Base-by-base conservation (phyloP, 345 rosid genomes). In the Gossypium arboreum region DNA sequence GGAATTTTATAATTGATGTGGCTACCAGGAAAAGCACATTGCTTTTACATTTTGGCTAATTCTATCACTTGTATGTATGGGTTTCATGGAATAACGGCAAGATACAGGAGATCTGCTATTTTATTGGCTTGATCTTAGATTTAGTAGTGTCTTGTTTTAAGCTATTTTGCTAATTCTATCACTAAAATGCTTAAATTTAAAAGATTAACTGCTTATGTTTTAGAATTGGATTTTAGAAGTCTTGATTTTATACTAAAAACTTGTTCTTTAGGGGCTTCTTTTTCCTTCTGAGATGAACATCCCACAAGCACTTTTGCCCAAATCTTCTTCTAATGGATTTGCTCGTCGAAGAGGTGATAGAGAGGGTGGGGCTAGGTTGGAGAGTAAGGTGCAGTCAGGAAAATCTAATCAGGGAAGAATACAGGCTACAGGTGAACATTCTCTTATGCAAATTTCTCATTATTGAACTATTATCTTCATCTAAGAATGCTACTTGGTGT, bases 271-370 rank as follows among this genome's bases (percentile, higher is more conserved):
- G 64, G 41, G 34, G 39, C 4, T 18, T 56, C 22, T 52, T 59
- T 59, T 25, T 10, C 18, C 24, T 10, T 16, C 73, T 10, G 73
- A 68, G 68, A 88, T 88, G 92, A 87, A 70, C 83, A 58, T 77
- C 71, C 94, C 83, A 87, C 94, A 82, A 84, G 79, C 44, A 74
- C 43, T 62, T 34, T 89, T 81, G 77, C 74, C 90, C n/a, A 89
- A 77, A 78, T 55, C 88, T 75, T 78, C 88, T 71, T 71, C 87
- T 65, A 94, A 92, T 83, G 98, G 97, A 76, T 78, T 78, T 86
- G 84, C 81, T 56, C 89, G 84, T 70, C 85, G 85, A 66, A 88
- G 86, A 82, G 83, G 55, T 78, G 94, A 90, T 70, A 88, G 84
- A 78, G 94, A 93, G 59, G 83, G 79, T 27, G 89, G 87, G 64